Evolutionary conservation across 768 basidiomycete genomes (phyloP), one percentile per base, ranked within the genome.

Genomic region (Lactarius hengduanensis): DNA sequence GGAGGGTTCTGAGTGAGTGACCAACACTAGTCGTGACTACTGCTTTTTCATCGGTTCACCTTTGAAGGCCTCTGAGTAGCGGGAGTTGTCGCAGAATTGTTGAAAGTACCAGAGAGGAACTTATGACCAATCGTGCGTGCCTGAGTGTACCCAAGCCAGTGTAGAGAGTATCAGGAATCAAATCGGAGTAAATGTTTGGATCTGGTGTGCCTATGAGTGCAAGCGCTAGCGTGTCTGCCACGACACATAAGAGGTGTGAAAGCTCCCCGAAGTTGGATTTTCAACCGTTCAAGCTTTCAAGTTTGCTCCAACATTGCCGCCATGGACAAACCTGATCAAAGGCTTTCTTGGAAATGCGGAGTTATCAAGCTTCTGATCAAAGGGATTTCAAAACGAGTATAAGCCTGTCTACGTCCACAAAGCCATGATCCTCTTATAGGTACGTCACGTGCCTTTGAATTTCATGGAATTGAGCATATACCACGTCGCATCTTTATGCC

Each of bases 1-100:
- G 59, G 56, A 36, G 68, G 71, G 11, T 1, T 15, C 47, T 26
- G 22, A 50, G 50, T 28, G 22, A 53, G 26, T 53, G 13, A 28
- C 26, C 26, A 26, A 15, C 26, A 6, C 11, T 53, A 53, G 50
- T 26, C 50, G 47, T 50, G 47, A n/a, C 22, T 28, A 53, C 50
- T 28, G 1, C 22, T 53, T 26, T 45, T 53, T 53, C 5, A 53
- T 22, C 10, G 45, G 9, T 47, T n/a, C 45, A 15, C 22, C 22
- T 50, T 50, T 50, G 47, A 22, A 50, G 11, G 11, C 22, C 47
- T 22, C 3, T 22, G 47, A 50, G 47, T 11, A 4, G n/a, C 20
- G 9, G 22, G 47, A 22, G n/a, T 4, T 50, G 50, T 53, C 26
- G 26, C 22, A 53, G 50, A 28, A 53, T 4, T 26, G 50, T 50